Percentiles rank a stretch among this genome's conserved stretches.
Conservation (phyloP, 306 rosid species). For the Acacia confusa region DNA sequence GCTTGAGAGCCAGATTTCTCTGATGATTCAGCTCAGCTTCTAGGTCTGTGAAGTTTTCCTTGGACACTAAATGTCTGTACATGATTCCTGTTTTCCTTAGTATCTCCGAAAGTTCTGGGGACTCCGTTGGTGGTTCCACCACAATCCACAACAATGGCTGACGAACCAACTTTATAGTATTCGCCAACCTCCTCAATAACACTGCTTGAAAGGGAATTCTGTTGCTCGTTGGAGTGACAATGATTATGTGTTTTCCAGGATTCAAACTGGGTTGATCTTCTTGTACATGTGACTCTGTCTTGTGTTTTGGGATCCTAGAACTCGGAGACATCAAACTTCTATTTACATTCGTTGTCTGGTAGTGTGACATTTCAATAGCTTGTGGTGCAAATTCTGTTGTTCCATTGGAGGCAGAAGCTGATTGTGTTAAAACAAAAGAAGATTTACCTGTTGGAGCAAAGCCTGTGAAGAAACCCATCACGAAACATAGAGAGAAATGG, state of each 20-base stretch:
- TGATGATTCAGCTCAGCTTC: constrained; percentile 82
- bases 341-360: constrained; percentile 32
- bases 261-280: constrained; percentile 26
- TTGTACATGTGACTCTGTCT: constrained; percentile 5
- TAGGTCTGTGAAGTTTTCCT: constrained; percentile 67
- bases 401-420: constrained; percentile 30
- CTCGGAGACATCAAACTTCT: constrained; percentile 40
- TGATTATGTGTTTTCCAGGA: constrained; percentile 56
- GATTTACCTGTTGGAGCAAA: constrained; percentile 84
- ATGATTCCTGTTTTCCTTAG: constrained; percentile 80
- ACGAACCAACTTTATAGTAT: constrained; percentile 62
- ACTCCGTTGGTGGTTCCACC: constrained; percentile 57
- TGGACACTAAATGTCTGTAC: constrained; percentile 87
- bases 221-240: constrained; percentile 85
- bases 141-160: constrained; percentile 94
- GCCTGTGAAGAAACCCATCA: constrained; percentile 91
- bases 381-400: constrained; percentile 46
- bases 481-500: constrained; percentile 84
- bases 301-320: constrained; percentile 25
- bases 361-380: constrained; percentile 34
- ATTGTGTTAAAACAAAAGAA: constrained; percentile 37
- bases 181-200: constrained; percentile 75
- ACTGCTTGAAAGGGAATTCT: constrained; percentile 49
- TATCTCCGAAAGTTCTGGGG: constrained; percentile 49
- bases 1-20: constrained; percentile 80